Evolutionary conservation across 2,329 filamentous ascomycete species (phyloP), one percentile per base, ranked within the genome.

Genomic region (Penicillium occitanis): DNA sequence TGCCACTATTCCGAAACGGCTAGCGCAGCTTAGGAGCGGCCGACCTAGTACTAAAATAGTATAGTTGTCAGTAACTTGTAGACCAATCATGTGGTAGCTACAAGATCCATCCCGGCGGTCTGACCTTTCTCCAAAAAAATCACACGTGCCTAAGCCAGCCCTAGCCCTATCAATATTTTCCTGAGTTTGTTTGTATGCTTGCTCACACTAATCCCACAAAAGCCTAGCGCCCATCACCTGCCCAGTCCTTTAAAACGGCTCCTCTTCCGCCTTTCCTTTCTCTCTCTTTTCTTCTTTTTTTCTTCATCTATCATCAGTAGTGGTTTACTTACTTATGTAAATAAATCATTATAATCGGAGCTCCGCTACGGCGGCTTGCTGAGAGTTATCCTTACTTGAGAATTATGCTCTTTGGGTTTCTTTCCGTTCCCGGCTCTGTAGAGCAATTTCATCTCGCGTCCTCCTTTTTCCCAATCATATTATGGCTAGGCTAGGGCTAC

Each of bases 341-440:
- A 81, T 80, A 81, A 81, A 80, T 76, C 53, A 60, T 60, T 66
- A 50, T 66, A 59, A 78, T 75, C 75, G 78, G 76, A 80, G 80
- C 79, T 81, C 79, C 79, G 78, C 77, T 71, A 72, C 69, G 71
- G 78, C 77, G 79, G 81, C 79, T 79, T 77, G 78, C 81, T 83
- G 79, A 83, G 81, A 78, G 75, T 79, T 82, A 77, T 82, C 79
- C 77, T 74, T 74, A 75, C n/a, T 60, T 60, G 35, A 44, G 35
- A 73, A 76, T 73, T 73, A 77, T 75, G 70, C 74, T 75, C 72
- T 65, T 74, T 81, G 79, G 78, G 76, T 81, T 79, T 80, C 75
- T 79, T 76, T 82, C 80, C 80, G 80, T 82, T 82, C 80, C 80
- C 80, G 73, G 80, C 80, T 78, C 77, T 76, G 78, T 70, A 82